These are phyloP conservation scores for Curvularia spicifera DNA, from an alignment of 2,329 filamentous ascomycete species.

Conservation along the genomic window DNA sequence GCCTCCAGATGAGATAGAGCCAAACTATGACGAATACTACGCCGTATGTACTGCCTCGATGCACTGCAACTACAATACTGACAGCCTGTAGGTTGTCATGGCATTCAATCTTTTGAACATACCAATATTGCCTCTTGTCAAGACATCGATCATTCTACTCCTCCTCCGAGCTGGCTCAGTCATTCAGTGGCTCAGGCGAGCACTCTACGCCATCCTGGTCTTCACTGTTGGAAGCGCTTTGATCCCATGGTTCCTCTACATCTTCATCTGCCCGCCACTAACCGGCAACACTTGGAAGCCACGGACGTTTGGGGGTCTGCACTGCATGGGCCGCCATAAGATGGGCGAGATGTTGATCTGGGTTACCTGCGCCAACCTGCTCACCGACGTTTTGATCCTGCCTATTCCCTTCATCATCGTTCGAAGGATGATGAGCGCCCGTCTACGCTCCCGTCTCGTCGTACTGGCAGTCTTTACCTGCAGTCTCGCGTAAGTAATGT, in stretches of 20 bases:
- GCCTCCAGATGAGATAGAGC: conserved; percentile 43
- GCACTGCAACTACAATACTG: neutral
- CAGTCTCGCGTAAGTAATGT: conserved; percentile 45
- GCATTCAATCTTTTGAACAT: conserved; percentile 51
- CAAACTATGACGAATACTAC: conserved; percentile 47
- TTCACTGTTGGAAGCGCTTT: conserved; percentile 47
- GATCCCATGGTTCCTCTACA: conserved; percentile 48
- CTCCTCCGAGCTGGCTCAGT: conserved; percentile 50
- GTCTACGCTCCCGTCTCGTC: conserved; percentile 47
- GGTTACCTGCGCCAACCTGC: conserved; percentile 51
- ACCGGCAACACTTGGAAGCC: conserved; percentile 51
- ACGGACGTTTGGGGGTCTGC: conserved; percentile 48
- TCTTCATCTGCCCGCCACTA: conserved; percentile 49
- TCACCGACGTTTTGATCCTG: conserved; percentile 51
- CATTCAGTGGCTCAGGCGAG: conserved; percentile 48
- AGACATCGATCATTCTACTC: conserved; percentile 50
- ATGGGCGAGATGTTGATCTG: conserved; percentile 50
- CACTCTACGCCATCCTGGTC: conserved; percentile 47
- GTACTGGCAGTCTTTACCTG: conserved; percentile 50
- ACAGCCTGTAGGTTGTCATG: conserved; percentile 36
- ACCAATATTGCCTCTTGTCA: conserved; percentile 51
- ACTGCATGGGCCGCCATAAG: conserved; percentile 47
- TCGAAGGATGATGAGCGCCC: conserved; percentile 50
- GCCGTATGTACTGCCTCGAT: conserved; percentile 27
- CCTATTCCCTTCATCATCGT: conserved; percentile 52